Evolutionary conservation across 371 early-diverging fungal species (phyloP).

Genomic region (Actinomucor elegans): DNA sequence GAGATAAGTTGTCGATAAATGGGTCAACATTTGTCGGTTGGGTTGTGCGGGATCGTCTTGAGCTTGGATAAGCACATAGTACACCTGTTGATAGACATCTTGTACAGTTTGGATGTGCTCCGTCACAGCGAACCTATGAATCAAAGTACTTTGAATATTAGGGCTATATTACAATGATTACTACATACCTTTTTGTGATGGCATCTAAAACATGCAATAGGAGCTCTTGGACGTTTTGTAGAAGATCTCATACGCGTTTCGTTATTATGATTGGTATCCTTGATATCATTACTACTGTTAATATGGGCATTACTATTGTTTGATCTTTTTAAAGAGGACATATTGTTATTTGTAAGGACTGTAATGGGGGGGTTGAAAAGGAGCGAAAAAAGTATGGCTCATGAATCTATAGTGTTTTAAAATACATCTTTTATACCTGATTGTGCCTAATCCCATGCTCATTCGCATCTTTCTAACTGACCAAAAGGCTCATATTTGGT

Average conservation of each 20-base stretch:
- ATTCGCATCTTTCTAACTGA: no score
- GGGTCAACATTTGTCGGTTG: conserved; percentile 44
- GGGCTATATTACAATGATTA: neutral
- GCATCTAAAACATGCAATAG: conserved; percentile 34
- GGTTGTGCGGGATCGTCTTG: conserved; percentile 46
- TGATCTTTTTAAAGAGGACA: no score
- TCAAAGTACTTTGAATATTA: neutral
- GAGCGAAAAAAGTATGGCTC: no score
- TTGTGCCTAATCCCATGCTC: no score
- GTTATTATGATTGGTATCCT: no score
- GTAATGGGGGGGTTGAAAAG: no score
- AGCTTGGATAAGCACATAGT: conserved; percentile 44
- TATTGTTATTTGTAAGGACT: no score
- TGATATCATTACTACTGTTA: no score
- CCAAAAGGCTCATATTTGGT: no score
- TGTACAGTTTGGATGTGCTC: conserved; percentile 40
- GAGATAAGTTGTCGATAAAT: conserved; percentile 43
- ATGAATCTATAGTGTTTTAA: no score
- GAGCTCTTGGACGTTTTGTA: conserved; percentile 32
- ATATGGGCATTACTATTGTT: no score
- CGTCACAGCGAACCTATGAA: conserved; percentile 48
- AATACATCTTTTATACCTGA: no score
- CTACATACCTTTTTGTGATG: conserved; percentile 33
- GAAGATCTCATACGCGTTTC: conserved; percentile 5
- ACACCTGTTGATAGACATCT: conserved; percentile 40